Evolutionary conservation across 2,329 filamentous ascomycete genomes (phyloP).

Genomic region (Aspergillus aculeatinus): DNA sequence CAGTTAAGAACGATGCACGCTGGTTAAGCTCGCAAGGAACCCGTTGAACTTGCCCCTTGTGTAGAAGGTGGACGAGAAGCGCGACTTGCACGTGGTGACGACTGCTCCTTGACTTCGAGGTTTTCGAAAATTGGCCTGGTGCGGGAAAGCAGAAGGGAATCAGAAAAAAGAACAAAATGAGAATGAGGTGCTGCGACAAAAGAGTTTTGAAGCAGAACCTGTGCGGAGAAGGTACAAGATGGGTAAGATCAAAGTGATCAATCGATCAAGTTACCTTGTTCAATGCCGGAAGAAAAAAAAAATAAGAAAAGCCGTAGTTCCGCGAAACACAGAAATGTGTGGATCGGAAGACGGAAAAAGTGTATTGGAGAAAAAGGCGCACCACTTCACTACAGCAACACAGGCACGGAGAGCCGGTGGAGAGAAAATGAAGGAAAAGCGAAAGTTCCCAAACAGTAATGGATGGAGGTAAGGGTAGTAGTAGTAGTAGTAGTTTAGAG

Average conservation of each 20-base stretch:
- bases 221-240: conserved; percentile 20
- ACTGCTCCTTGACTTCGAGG: conserved; percentile 15
- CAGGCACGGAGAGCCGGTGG: conserved; percentile 20
- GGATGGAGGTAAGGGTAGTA: conserved; percentile 3
- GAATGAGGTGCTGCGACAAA: conserved; percentile 16
- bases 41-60: conserved; percentile 22
- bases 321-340: conserved; percentile 18
- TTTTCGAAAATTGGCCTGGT: conserved; percentile 1
- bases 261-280: conserved; percentile 23
- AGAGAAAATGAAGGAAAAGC: conserved; percentile 21
- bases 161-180: conserved; percentile 7
- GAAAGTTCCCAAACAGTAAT: conserved; percentile 20
- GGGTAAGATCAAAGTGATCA: conserved; percentile 14
- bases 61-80: conserved; percentile 17
- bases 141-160: conserved; percentile 14
- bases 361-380: conserved; percentile 21
- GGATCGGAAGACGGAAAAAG: conserved; percentile 22
- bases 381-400: conserved; percentile 25
- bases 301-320: conserved; percentile 17
- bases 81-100: conserved; percentile 31
- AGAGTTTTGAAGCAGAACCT: conserved; percentile 21
- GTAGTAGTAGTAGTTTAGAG: neutral
- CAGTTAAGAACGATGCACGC: conserved; percentile 10
- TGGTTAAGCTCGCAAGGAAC: conserved; percentile 5
- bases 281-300: conserved; percentile 14